These are phyloP conservation scores for Malassezia furfur DNA, from an alignment of 1,284 basidiomycete genomes.

Conservation along the genomic window DNA sequence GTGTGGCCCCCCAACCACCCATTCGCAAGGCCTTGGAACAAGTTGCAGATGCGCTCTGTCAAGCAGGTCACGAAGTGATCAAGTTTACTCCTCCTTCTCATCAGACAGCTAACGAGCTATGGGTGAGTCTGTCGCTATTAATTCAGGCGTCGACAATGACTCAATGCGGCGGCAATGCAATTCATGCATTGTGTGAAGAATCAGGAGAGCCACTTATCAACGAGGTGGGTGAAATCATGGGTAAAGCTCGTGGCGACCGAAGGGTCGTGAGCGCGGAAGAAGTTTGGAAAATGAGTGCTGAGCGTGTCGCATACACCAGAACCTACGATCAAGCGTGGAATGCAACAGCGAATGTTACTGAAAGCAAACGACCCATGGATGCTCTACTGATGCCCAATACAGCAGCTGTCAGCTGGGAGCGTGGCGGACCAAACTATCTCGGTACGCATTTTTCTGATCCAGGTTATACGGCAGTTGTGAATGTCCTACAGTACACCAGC, in stretches of 20 bases:
- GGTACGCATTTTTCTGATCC: neutral
- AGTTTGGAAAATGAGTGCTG: neutral
- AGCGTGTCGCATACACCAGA: neutral
- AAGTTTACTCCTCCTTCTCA: neutral
- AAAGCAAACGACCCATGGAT: constrained; percentile 3
- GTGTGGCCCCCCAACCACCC: neutral
- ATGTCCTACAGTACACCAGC: neutral
- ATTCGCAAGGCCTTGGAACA: neutral
- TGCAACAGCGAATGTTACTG: neutral
- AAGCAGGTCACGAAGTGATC: constrained; percentile 1
- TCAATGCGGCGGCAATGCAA: neutral
- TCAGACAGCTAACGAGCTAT: too few relatives aligned
- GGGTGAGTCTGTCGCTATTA: neutral
- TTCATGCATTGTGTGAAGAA: constrained; percentile 3
- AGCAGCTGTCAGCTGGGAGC: neutral
- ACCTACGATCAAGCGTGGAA: constrained; percentile 7
- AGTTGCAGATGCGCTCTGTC: neutral
- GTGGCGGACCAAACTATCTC: neutral
- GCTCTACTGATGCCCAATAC: constrained; percentile 4
- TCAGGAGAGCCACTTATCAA: neutral
- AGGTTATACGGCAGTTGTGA: constrained; percentile 4
- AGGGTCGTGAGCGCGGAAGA: neutral
- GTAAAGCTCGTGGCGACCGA: neutral
- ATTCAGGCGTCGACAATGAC: neutral
- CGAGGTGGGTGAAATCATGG: constrained; percentile 3